A percentile compares a stretch with the other conserved stretches of the same genome.
Evolutionary conservation across 2,329 filamentous ascomycete species (phyloP).

Genomic region (Ophiostoma novo-ulmi): DNA sequence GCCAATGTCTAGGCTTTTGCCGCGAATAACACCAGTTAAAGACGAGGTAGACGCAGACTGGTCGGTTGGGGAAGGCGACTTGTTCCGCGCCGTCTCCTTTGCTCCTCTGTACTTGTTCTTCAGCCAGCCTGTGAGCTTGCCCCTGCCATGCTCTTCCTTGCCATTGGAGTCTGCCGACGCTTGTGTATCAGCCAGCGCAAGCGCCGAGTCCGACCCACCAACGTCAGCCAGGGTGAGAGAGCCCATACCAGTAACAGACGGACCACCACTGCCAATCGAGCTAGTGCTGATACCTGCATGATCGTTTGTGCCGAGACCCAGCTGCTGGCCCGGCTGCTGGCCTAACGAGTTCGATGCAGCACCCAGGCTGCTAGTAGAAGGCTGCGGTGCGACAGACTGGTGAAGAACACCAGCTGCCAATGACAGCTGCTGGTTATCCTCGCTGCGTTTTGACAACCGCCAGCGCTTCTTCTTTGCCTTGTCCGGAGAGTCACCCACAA

Average conservation of each 20-base stretch:
- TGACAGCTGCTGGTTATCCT: conserved; percentile 39
- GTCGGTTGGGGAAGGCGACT: conserved; percentile 45
- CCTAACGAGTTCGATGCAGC: conserved; percentile 35
- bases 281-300: conserved; percentile 62
- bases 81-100: conserved; percentile 52
- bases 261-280: conserved; percentile 60
- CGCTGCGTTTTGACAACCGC: conserved; percentile 65
- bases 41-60: conserved; percentile 8
- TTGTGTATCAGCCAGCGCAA: conserved; percentile 38
- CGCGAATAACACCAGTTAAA: conserved; percentile 15
- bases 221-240: conserved; percentile 48
- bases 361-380: conserved; percentile 21
- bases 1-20: conserved; percentile 26
- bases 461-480: conserved; percentile 65
- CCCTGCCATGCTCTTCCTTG: conserved; percentile 43
- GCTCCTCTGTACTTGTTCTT: conserved; percentile 56
- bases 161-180: conserved; percentile 38
- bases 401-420: background rate
- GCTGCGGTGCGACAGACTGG: conserved; percentile 18
- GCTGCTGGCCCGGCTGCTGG: conserved; percentile 33
- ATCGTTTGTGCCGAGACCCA: conserved; percentile 54
- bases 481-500: conserved; percentile 41
- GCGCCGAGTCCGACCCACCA: conserved; percentile 46
- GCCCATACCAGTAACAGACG: conserved; percentile 27
- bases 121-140: conserved; percentile 51